phyloP scores from a whole-genome alignment of 192 early-diverging fungal genomes.

The Spizellomyces punctatus region DNA sequence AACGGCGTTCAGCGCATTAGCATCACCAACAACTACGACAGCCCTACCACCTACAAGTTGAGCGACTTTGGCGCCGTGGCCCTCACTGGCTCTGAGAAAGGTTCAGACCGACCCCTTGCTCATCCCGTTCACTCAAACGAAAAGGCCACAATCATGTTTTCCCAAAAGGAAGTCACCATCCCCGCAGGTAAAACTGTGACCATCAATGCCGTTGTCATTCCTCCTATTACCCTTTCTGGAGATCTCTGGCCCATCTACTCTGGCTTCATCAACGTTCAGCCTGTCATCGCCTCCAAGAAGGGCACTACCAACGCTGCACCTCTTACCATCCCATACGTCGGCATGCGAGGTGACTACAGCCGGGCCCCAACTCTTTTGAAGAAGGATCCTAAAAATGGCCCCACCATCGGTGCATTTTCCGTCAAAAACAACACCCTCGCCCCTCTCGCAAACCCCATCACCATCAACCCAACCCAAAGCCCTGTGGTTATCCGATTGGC shows the following conservation, averaged over 20 bases:
- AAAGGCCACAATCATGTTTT: conserved; percentile 15
- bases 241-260: conserved; percentile 35
- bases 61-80: conserved; percentile 19
- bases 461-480: too few species aligned
- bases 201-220: conserved; percentile 27
- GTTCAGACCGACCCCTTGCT: conserved; percentile 31
- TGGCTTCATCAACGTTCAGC: conserved; percentile 31
- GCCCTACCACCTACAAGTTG: conserved; percentile 24
- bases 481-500: neutral
- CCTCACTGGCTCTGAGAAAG: conserved; percentile 7
- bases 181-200: conserved; percentile 26
- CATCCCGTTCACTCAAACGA: conserved; percentile 20
- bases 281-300: neutral
- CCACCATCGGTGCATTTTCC: conserved; percentile 4
- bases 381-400: conserved; percentile 3
- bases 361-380: conserved; percentile 14
- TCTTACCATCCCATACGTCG: conserved; percentile 33
- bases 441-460: conserved; percentile 3
- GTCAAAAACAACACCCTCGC: conserved; percentile 18
- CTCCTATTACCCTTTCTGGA: conserved; percentile 17
- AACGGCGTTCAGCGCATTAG: conserved; percentile 8
- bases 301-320: conserved; percentile 6
- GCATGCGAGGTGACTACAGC: conserved; percentile 28
- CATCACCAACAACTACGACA: conserved; percentile 35
- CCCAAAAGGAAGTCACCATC: conserved; percentile 25